A percentile compares a stretch with the other conserved stretches of the same genome.
Conservation (phyloP, 768 basidiomycete species). For the Leccinum incarnatum region DNA sequence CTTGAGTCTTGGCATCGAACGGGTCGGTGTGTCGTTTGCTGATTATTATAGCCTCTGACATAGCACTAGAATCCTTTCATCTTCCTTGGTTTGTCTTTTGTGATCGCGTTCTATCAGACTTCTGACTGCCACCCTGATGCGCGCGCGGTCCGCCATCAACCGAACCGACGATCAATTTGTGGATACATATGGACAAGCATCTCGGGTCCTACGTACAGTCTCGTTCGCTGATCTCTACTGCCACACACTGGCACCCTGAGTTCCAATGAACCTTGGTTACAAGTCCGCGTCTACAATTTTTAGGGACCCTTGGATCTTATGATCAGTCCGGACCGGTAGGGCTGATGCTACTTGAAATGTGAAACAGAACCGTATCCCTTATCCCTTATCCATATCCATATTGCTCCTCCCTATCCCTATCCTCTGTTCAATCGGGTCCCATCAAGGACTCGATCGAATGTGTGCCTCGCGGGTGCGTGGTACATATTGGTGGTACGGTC, state of each 20-base stretch:
- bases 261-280: background rate
- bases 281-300: background rate
- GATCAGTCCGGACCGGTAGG: background rate
- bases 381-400: background rate
- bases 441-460: background rate
- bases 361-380: background rate
- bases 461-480: background rate
- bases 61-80: background rate
- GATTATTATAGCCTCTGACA: background rate
- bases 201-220: background rate
- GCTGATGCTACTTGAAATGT: background rate
- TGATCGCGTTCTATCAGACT: background rate
- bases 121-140: background rate
- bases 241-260: background rate
- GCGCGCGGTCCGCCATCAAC: background rate
- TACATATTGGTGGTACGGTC: background rate
- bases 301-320: background rate
- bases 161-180: background rate
- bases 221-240: background rate
- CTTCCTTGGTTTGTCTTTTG: background rate
- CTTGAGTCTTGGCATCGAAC: background rate
- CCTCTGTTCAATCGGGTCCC: background rate
- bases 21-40: background rate
- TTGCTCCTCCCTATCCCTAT: background rate
- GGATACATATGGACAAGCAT: background rate